phyloP scores from a whole-genome alignment of 768 basidiomycete genomes.

The Pholiota microspora region DNA sequence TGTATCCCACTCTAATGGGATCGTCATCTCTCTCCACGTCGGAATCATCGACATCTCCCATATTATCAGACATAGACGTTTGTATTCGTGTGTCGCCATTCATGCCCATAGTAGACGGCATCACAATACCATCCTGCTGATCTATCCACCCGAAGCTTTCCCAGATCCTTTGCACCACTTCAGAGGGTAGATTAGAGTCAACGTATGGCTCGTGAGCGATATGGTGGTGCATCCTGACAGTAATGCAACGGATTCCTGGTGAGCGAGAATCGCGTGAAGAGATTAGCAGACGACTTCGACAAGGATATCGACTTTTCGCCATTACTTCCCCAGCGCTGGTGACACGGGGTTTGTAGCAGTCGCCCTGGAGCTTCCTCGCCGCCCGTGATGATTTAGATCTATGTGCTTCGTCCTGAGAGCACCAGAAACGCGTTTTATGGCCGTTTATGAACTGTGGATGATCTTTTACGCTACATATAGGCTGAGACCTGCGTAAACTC shows the following conservation, averaged over 20 bases:
- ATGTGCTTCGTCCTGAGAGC: slow-evolving; percentile 48
- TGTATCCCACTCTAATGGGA: not conserved
- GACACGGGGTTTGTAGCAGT: slow-evolving; percentile 31
- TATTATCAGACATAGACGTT: not conserved
- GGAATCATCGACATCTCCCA: slow-evolving; percentile 13
- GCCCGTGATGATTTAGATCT: slow-evolving; percentile 35
- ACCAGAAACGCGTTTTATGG: slow-evolving; percentile 51
- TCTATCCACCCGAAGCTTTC: slow-evolving; percentile 28
- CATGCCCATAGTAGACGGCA: not conserved
- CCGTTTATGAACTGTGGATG: slow-evolving; percentile 45
- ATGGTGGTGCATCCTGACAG: slow-evolving; percentile 44
- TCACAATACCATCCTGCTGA: not conserved
- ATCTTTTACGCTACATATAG: slow-evolving; percentile 40
- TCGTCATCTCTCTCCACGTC: slow-evolving; percentile 3
- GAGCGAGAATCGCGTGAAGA: slow-evolving; percentile 36
- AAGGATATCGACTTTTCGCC: slow-evolving; percentile 42
- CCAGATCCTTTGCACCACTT: slow-evolving; percentile 33
- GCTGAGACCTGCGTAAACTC: not conserved
- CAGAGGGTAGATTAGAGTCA: slow-evolving; percentile 35
- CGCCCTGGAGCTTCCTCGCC: slow-evolving; percentile 24
- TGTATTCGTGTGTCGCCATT: not conserved
- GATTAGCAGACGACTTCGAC: slow-evolving; percentile 44
- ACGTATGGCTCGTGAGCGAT: slow-evolving; percentile 42
- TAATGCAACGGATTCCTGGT: slow-evolving; percentile 27
- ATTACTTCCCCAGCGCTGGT: slow-evolving; percentile 35